Conservation (phyloP, 192 early-diverging fungal species). For the Paraglomus occultum region DNA sequence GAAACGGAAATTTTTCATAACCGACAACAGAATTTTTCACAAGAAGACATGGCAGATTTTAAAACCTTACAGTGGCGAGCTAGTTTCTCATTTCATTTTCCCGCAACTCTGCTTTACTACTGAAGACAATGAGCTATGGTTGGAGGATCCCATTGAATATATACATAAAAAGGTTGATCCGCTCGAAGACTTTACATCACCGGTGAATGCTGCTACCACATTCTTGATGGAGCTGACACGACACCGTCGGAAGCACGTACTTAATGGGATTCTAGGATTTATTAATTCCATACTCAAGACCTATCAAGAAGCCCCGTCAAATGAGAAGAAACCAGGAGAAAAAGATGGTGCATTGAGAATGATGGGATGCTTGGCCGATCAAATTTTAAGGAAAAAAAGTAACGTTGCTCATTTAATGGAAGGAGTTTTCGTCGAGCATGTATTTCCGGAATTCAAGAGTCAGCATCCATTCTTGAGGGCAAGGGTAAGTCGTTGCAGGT, state of each 20-base stretch:
- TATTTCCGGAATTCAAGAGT: slow-evolving; percentile 90
- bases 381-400: slow-evolving; percentile 62
- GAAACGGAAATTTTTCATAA: slow-evolving; percentile 1
- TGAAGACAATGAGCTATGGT: slow-evolving; percentile 87
- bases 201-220: slow-evolving; percentile 66
- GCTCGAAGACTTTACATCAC: slow-evolving; percentile 83
- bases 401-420: slow-evolving; percentile 71
- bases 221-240: slow-evolving; percentile 79
- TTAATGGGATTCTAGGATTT: slow-evolving; percentile 75
- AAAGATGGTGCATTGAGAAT: slow-evolving; percentile 93
- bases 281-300: slow-evolving; percentile 71
- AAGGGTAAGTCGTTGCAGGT: slow-evolving; percentile 68
- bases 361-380: slow-evolving; percentile 72
- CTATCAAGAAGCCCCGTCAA: slow-evolving; percentile 66
- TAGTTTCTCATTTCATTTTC: slow-evolving; percentile 90
- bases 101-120: slow-evolving; percentile 87
- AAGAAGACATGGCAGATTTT: slow-evolving; percentile 90
- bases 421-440: slow-evolving; percentile 77
- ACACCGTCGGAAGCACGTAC: slow-evolving; percentile 74
- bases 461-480: slow-evolving; percentile 79
- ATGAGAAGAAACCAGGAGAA: slow-evolving; percentile 65
- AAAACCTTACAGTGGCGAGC: slow-evolving; percentile 76
- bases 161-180: slow-evolving; percentile 72
- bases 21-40: slow-evolving; percentile 65
- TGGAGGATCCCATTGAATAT: slow-evolving; percentile 90